Evolutionary conservation across 1,284 basidiomycete genomes (phyloP).

Genomic region (Mycena sp.): DNA sequence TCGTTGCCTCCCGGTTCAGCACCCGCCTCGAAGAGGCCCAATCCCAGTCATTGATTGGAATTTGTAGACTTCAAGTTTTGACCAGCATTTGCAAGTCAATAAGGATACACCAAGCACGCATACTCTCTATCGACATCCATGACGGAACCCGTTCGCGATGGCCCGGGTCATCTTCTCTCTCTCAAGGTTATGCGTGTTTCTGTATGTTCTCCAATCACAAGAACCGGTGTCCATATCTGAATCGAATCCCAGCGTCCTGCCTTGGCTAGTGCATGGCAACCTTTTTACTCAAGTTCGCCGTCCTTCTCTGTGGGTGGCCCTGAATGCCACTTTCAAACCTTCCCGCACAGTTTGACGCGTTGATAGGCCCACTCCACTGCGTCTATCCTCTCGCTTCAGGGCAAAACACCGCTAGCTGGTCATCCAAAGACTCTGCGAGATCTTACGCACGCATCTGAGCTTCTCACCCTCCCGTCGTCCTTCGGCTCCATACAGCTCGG

Average conservation of each 20-base stretch:
- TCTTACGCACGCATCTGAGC: slow-evolving; percentile 73
- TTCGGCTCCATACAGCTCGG: slow-evolving; percentile 85
- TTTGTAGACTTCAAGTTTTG: too few relatives aligned
- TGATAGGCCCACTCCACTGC: slow-evolving; percentile 74
- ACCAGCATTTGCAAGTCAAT: too few relatives aligned
- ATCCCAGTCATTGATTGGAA: too few relatives aligned
- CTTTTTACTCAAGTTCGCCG: slow-evolving; percentile 84
- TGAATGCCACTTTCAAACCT: neutral
- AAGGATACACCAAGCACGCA: too few relatives aligned
- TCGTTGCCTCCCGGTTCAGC: too few relatives aligned
- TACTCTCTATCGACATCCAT: neutral
- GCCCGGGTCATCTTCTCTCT: slow-evolving; percentile 67
- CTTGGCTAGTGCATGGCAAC: slow-evolving; percentile 78
- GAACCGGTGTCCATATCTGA: slow-evolving; percentile 48
- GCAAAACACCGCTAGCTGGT: slow-evolving; percentile 68
- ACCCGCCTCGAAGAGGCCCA: too few relatives aligned
- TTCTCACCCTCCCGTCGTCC: slow-evolving; percentile 78
- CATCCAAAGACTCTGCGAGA: slow-evolving; percentile 85
- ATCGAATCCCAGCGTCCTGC: slow-evolving; percentile 72
- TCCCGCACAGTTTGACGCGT: slow-evolving; percentile 5
- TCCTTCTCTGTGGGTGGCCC: slow-evolving; percentile 64
- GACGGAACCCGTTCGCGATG: slow-evolving; percentile 25
- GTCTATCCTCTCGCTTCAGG: slow-evolving; percentile 81
- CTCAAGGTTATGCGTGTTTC: slow-evolving; percentile 86
- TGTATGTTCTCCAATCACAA: slow-evolving; percentile 54